Evolutionary conservation across 2,329 filamentous ascomycete species (phyloP).

Genomic region (Clarireedia homoeocarpa): DNA sequence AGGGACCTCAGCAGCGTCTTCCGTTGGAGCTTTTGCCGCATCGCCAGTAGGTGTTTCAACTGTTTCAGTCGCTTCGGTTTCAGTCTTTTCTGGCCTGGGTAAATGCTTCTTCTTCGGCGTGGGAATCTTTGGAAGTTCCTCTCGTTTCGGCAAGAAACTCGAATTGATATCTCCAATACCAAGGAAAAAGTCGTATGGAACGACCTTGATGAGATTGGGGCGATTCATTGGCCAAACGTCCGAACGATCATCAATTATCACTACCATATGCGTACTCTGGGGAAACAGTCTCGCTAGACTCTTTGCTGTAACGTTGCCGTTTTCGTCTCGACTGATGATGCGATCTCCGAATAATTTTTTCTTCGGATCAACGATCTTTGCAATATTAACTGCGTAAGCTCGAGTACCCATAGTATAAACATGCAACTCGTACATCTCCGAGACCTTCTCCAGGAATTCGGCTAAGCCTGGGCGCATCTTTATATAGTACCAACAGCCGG

Average conservation of each 20-base stretch:
- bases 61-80: slow-evolving; percentile 5
- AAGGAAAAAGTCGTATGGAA: slow-evolving; percentile 94
- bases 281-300: slow-evolving; percentile 87
- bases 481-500: slow-evolving; percentile 94
- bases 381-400: slow-evolving; percentile 89
- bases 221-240: slow-evolving; percentile 93
- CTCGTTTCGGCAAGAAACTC: slow-evolving; percentile 80
- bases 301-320: slow-evolving; percentile 86
- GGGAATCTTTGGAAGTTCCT: slow-evolving; percentile 37
- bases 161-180: slow-evolving; percentile 99
- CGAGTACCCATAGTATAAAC: slow-evolving; percentile 99
- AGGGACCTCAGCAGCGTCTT: neutral
- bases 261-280: slow-evolving; percentile 97
- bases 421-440: slow-evolving; percentile 84
- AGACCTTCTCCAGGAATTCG: slow-evolving; percentile 70
- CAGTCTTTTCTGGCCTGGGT: slow-evolving; percentile 8
- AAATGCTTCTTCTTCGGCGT: slow-evolving; percentile 19
- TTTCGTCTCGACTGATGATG: slow-evolving; percentile 94
- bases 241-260: slow-evolving; percentile 94
- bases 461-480: slow-evolving; percentile 85
- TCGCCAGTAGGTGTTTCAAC: slow-evolving; percentile 4
- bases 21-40: neutral
- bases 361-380: slow-evolving; percentile 85
- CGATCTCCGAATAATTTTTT: slow-evolving; percentile 86
- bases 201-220: slow-evolving; percentile 88